Percentiles rank a stretch among this genome's conserved stretches.
phyloP scores from a whole-genome alignment of 2,329 filamentous ascomycete genomes.

The Ophiostoma sp. region DNA sequence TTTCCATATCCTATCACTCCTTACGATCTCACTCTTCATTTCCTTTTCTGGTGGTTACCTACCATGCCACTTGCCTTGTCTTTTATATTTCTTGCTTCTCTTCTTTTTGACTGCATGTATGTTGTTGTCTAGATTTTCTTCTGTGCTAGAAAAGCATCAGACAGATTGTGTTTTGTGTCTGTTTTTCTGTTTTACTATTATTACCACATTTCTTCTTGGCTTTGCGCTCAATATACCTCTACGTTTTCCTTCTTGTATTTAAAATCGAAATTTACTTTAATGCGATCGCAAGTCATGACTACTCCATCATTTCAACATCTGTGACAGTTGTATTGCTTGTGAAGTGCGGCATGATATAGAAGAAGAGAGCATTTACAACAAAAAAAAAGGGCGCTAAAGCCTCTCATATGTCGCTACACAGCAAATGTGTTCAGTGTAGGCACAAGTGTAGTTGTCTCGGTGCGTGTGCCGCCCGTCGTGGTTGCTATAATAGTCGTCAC shows the following conservation, averaged over 20 bases:
- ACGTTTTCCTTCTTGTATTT: slow-evolving; percentile 3
- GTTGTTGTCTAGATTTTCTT: background rate
- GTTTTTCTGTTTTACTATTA: background rate
- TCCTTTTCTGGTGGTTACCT: background rate
- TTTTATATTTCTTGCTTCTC: background rate
- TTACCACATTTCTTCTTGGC: background rate
- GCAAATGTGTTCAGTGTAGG: background rate
- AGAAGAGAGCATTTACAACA: background rate
- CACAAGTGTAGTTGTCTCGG: background rate
- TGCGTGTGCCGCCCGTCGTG: slow-evolving; percentile 14
- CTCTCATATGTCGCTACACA: background rate
- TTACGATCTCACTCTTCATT: background rate
- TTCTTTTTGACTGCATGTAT: background rate
- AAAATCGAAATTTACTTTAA: background rate
- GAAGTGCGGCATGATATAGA: background rate
- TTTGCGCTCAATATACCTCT: slow-evolving; percentile 15
- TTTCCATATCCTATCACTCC: background rate
- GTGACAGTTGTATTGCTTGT: background rate
- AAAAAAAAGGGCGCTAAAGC: too few species aligned
- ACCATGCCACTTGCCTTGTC: background rate
- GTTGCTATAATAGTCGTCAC: slow-evolving; percentile 7
- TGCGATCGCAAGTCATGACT: background rate
- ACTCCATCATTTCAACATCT: background rate
- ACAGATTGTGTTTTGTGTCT: background rate
- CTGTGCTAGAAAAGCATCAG: background rate